phyloP scores from a whole-genome alignment of 768 basidiomycete species.

The Mycena pura region DNA sequence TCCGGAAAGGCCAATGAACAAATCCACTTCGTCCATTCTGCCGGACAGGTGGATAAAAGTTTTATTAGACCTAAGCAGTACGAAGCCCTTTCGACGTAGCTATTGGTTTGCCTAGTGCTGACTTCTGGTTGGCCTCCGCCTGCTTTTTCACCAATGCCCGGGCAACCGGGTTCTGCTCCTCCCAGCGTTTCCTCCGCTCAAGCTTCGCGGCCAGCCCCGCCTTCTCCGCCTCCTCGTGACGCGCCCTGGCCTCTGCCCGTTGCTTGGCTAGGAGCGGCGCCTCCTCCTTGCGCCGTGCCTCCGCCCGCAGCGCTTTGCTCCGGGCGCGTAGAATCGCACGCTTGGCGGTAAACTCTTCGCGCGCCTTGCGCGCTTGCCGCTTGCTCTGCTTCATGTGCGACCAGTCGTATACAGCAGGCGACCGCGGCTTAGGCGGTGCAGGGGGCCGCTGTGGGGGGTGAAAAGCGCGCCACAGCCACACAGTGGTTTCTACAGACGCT shows the following conservation, averaged over 20 bases:
- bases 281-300: background rate
- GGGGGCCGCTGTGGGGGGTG: background rate
- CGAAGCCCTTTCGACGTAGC: background rate
- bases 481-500: background rate
- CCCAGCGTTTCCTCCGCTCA: slow-evolving; percentile 9
- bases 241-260: background rate
- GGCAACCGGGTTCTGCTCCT: slow-evolving; percentile 3
- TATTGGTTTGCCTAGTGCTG: background rate
- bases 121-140: background rate
- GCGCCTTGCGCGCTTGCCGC: slow-evolving; percentile 18
- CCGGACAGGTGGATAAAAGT: background rate
- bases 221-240: slow-evolving; percentile 14
- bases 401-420: slow-evolving; percentile 20
- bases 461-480: slow-evolving; percentile 20
- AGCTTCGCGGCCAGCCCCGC: background rate
- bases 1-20: too few species aligned
- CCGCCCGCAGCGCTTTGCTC: background rate
- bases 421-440: background rate
- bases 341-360: slow-evolving; percentile 14
- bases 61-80: background rate
- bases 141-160: background rate
- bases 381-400: slow-evolving; percentile 27
- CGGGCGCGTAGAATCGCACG: background rate
- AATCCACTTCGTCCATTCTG: too few species aligned
- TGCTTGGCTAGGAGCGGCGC: background rate